These are phyloP conservation scores for Leishmania martiniquensis DNA, from an alignment of 208 protist genomes.

Conservation along the genomic window DNA sequence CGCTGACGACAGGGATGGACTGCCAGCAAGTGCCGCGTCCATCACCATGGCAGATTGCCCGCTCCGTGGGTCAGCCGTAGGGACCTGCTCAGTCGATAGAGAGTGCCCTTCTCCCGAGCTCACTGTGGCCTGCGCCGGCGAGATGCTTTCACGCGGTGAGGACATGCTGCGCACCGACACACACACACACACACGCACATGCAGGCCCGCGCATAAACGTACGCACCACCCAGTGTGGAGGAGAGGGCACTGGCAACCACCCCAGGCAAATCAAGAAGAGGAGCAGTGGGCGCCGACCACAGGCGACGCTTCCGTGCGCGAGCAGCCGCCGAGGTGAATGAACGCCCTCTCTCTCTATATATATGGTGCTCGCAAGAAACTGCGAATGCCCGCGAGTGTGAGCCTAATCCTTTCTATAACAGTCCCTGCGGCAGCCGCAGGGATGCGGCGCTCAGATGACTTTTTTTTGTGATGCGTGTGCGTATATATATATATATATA, in stretches of 20 bases:
- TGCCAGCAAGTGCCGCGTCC: neutral
- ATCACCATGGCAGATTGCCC: neutral
- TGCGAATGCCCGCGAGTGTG: neutral
- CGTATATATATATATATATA: neutral
- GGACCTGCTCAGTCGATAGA: slow-evolving; percentile 1
- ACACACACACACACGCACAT: neutral
- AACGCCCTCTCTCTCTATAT: neutral
- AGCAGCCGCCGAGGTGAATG: neutral
- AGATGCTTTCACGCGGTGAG: slow-evolving; percentile 3
- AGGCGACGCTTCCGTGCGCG: neutral
- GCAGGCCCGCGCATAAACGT: neutral
- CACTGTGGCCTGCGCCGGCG: neutral
- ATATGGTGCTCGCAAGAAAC: neutral
- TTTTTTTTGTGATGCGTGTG: neutral
- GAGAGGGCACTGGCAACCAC: neutral
- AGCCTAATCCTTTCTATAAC: neutral
- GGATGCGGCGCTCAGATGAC: neutral
- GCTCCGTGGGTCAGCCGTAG: neutral
- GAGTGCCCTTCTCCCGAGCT: neutral
- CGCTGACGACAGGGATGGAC: neutral
- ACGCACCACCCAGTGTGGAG: neutral
- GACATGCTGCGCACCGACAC: neutral
- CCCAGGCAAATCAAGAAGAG: too few relatives aligned
- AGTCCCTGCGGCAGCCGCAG: neutral
- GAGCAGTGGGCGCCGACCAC: neutral